Percentiles rank a stretch among this genome's conserved stretches.
phyloP scores from a whole-genome alignment of 2,329 filamentous ascomycete genomes.

The Aspergillus ibericus region DNA sequence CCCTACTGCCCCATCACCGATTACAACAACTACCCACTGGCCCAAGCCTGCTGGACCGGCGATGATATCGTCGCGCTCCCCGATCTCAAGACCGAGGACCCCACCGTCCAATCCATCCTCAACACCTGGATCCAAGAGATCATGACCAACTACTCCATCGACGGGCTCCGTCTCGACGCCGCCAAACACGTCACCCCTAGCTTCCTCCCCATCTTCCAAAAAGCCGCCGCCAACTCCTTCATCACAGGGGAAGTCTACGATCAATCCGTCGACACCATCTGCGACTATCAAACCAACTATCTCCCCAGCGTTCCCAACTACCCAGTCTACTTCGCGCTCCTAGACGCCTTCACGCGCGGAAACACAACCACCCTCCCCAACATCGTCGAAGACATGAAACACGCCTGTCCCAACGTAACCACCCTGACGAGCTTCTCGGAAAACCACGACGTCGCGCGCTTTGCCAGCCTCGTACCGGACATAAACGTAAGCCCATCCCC shows the following conservation, averaged over 20 bases:
- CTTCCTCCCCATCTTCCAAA: constrained; percentile 43
- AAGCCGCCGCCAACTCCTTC: constrained; percentile 41
- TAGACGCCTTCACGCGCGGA: constrained; percentile 35
- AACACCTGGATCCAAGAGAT: constrained; percentile 43
- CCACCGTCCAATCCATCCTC: constrained; percentile 41
- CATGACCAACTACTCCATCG: constrained; percentile 47
- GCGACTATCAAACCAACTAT: constrained; percentile 41
- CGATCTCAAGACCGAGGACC: constrained; percentile 49
- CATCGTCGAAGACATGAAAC: constrained; percentile 26
- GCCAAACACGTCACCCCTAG: constrained; percentile 47
- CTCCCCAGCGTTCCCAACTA: constrained; percentile 52
- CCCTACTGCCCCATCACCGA: constrained; percentile 31
- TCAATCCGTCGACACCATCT: constrained; percentile 38
- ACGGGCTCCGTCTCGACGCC: constrained; percentile 54
- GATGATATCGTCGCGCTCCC: constrained; percentile 48
- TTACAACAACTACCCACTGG: constrained; percentile 36
- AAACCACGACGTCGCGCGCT: constrained; percentile 61
- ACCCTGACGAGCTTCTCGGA: constrained; percentile 56
- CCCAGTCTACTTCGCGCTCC: constrained; percentile 39
- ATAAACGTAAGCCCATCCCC: constrained; percentile 23
- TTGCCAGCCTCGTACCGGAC: constrained; percentile 54
- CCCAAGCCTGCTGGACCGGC: constrained; percentile 54
- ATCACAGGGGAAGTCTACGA: constrained; percentile 50
- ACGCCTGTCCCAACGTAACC: constrained; percentile 42
- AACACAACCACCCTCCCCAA: constrained; percentile 30